Evolutionary conservation across 2,329 filamentous ascomycete species (phyloP).

Genomic region (Exophiala bonariae): DNA sequence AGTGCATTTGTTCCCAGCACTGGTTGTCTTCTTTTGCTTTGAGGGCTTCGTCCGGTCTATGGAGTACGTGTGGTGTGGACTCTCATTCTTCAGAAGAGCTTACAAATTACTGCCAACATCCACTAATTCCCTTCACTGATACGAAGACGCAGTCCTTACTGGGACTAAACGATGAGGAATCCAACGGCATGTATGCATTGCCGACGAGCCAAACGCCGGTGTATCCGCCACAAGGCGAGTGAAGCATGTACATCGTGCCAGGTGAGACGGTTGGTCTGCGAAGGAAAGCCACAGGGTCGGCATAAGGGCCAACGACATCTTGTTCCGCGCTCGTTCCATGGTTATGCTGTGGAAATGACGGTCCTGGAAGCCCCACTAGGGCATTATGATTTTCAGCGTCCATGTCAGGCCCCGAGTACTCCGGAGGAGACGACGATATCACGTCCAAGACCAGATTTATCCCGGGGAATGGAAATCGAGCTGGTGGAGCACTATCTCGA

Average conservation of each 20-base stretch:
- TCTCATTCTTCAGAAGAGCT: no score
- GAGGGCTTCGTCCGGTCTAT: background rate
- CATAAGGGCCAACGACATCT: background rate
- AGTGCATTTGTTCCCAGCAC: no score
- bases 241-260: background rate
- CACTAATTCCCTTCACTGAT: no score
- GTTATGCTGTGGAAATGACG: no score
- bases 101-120: no score
- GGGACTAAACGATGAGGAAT: background rate
- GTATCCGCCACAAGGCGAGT: background rate
- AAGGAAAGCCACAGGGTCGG: conserved; percentile 1
- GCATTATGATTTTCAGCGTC: no score
- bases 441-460: background rate
- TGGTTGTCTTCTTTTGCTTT: no score
- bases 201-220: conserved; percentile 3
- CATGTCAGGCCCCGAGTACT: background rate
- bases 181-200: conserved; percentile 5
- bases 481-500: conserved; percentile 5
- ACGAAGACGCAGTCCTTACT: no score
- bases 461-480: conserved; percentile 1
- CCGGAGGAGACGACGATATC: background rate
- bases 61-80: no score
- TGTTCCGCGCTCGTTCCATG: background rate
- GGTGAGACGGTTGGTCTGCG: background rate
- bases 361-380: no score